Evolutionary conservation across 2,329 filamentous ascomycete genomes (phyloP).

Genomic region (Venturia effusa): DNA sequence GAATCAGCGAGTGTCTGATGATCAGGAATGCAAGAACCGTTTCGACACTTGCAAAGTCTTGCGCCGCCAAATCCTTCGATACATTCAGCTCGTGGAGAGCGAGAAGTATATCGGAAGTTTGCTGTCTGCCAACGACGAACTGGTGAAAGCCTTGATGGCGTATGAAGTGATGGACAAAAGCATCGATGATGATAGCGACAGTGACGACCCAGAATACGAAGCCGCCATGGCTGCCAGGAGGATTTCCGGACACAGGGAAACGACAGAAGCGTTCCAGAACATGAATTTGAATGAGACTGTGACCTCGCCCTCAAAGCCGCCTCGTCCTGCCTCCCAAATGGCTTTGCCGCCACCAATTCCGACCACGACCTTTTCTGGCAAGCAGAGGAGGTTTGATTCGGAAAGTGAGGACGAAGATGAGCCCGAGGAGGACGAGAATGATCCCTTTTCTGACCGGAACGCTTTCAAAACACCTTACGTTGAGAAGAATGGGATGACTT

Average conservation of each 20-base stretch:
- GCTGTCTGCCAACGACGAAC: constrained; percentile 87
- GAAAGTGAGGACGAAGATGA: constrained; percentile 42
- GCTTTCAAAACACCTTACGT: constrained; percentile 47
- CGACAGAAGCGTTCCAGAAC: constrained; percentile 31
- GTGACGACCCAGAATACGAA: constrained; percentile 37
- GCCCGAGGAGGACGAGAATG: constrained; percentile 34
- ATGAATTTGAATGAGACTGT: constrained; percentile 27
- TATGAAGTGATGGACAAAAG: constrained; percentile 89
- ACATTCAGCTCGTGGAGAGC: constrained; percentile 83
- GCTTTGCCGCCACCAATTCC: constrained; percentile 22
- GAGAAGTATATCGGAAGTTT: constrained; percentile 88
- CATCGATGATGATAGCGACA: constrained; percentile 61
- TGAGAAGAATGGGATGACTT: constrained; percentile 29
- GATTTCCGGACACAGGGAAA: constrained; percentile 10
- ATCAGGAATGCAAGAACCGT: constrained; percentile 58
- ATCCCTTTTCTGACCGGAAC: constrained; percentile 77
- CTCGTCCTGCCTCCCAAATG: constrained; percentile 32
- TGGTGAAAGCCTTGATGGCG: constrained; percentile 86
- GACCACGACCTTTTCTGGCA: constrained; percentile 18
- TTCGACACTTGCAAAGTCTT: constrained; percentile 84
- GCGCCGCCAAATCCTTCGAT: constrained; percentile 73
- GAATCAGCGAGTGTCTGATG: constrained; percentile 75
- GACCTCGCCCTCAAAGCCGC: constrained; percentile 36
- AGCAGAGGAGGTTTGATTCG: constrained; percentile 36
- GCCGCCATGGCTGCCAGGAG: constrained; percentile 10